Percentiles rank a stretch among this genome's conserved stretches.
phyloP scores from a whole-genome alignment of 176 grass and related monocot species.

The Olyra latifolia region DNA sequence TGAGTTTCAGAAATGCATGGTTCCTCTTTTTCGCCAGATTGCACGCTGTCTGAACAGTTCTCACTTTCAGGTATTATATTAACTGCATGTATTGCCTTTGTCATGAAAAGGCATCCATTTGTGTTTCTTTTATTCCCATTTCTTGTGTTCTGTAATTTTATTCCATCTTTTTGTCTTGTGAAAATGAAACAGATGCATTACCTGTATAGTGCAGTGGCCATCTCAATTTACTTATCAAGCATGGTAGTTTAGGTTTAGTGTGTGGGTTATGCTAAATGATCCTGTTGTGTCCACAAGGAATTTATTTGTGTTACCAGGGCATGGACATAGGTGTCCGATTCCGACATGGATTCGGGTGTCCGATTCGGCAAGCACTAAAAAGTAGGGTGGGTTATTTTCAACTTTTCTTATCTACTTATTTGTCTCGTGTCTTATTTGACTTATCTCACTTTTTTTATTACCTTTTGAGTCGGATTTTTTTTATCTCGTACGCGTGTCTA shows the following conservation, averaged over 20 bases:
- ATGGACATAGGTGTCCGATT: too few relatives aligned
- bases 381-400: too few relatives aligned
- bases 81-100: neutral
- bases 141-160: neutral
- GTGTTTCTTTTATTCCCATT: neutral
- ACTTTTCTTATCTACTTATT: too few relatives aligned
- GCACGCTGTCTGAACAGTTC: slow-evolving; percentile 68
- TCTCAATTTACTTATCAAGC: neutral
- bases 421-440: too few relatives aligned
- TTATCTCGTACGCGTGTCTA: too few relatives aligned
- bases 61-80: slow-evolving; percentile 78
- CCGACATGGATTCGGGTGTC: too few relatives aligned
- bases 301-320: too few relatives aligned
- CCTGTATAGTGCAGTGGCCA: neutral
- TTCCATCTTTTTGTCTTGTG: neutral
- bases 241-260: neutral
- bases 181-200: neutral
- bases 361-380: too few relatives aligned
- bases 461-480: too few relatives aligned
- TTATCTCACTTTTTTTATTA: too few relatives aligned
- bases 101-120: neutral
- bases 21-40: slow-evolving; percentile 81
- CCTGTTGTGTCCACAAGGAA: neutral
- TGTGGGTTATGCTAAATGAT: neutral
- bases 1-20: slow-evolving; percentile 95